Percentiles rank a stretch among this genome's conserved stretches.
phyloP scores from a whole-genome alignment of 306 rosid species.

The Gastrolobium bilobum region DNA sequence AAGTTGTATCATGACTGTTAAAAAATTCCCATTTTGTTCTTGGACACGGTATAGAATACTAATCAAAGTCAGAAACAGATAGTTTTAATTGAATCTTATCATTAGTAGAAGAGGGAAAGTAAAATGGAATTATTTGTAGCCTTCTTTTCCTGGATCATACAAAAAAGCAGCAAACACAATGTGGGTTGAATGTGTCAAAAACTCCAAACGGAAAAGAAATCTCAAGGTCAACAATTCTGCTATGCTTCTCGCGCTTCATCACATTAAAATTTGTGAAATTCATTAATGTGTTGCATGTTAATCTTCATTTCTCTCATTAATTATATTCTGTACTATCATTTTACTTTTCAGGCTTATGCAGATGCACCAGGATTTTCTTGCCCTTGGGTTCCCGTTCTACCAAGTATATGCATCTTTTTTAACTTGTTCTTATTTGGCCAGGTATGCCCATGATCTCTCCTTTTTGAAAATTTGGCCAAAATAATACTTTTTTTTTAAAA shows the following conservation, averaged over 20 bases:
- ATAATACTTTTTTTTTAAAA: background rate
- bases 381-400: constrained; percentile 88
- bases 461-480: constrained; percentile 25
- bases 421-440: constrained; percentile 94
- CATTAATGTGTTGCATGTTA: constrained; percentile 20
- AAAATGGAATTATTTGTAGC: constrained; percentile 27
- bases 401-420: constrained; percentile 84
- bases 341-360: constrained; percentile 68
- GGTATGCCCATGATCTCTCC: constrained; percentile 55
- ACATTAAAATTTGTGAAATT: constrained; percentile 38
- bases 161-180: constrained; percentile 20
- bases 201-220: constrained; percentile 37
- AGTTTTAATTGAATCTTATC: constrained; percentile 31
- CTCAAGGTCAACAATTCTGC: constrained; percentile 28
- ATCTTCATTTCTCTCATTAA: constrained; percentile 42
- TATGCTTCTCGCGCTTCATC: constrained; percentile 32
- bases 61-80: background rate
- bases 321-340: constrained; percentile 26
- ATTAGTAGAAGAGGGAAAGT: constrained; percentile 14
- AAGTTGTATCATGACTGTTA: constrained; percentile 20
- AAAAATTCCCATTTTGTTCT: constrained; percentile 11
- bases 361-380: constrained; percentile 88
- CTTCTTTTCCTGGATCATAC: constrained; percentile 41
- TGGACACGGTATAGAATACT: constrained; percentile 3
- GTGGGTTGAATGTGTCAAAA: constrained; percentile 39